phyloP scores from a whole-genome alignment of 2,329 filamentous ascomycete genomes.

The Gnomoniopsis smithogilvyi region DNA sequence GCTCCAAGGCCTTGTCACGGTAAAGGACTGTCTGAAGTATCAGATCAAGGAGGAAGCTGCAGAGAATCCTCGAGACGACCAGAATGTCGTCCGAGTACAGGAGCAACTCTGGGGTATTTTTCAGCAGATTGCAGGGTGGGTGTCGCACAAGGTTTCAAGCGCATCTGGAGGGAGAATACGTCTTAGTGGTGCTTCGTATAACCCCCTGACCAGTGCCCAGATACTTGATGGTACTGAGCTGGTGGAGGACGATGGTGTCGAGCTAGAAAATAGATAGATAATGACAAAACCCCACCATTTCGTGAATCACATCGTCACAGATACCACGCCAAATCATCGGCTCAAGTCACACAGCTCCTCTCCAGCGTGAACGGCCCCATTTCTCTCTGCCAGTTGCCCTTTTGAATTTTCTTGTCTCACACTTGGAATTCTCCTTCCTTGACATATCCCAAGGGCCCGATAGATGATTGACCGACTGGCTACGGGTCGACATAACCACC shows the following conservation, averaged over 20 bases:
- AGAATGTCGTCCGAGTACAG: constrained; percentile 53
- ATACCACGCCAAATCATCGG: neutral
- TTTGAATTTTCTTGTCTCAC: too few relatives aligned
- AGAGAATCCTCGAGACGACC: constrained; percentile 66
- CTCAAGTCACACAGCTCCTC: too few relatives aligned
- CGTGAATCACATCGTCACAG: neutral
- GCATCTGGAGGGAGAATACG: constrained; percentile 56
- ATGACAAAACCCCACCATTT: neutral
- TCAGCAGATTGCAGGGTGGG: constrained; percentile 51
- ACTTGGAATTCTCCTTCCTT: too few relatives aligned
- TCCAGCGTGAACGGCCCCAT: too few relatives aligned
- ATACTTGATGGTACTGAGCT: constrained; percentile 53
- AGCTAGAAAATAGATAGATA: constrained; percentile 14
- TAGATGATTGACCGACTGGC: neutral
- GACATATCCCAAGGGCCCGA: too few relatives aligned
- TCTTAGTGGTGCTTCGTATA: constrained; percentile 37
- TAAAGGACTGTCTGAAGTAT: constrained; percentile 96
- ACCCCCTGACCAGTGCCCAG: constrained; percentile 30
- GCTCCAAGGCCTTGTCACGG: constrained; percentile 81
- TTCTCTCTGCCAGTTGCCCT: too few relatives aligned
- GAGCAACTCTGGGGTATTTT: constrained; percentile 64
- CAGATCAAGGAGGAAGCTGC: constrained; percentile 94
- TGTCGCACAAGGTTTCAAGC: constrained; percentile 51
- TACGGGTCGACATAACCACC: constrained; percentile 38
- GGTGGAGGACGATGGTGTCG: constrained; percentile 35